These are phyloP conservation scores for Orbilia javanica DNA, from an alignment of 2,329 filamentous ascomycete species.

Conservation along the genomic window DNA sequence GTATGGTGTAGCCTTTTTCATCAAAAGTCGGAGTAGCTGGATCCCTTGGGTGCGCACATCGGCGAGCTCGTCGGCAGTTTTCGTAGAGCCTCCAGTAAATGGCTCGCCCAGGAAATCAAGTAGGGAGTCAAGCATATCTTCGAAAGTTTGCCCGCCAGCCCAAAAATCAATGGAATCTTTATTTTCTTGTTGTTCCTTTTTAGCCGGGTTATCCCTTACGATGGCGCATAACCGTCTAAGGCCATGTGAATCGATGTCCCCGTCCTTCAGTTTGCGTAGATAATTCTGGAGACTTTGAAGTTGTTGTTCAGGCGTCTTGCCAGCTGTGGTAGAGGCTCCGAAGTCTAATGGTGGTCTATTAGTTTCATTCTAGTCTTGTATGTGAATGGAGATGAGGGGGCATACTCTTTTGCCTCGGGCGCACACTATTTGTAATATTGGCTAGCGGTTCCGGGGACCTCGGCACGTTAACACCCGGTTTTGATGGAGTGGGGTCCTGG, in stretches of 20 bases:
- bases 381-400: background rate
- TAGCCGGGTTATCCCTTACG: slow-evolving; percentile 62
- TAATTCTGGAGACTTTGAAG: slow-evolving; percentile 52
- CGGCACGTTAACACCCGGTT: slow-evolving; percentile 15
- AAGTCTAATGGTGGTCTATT: slow-evolving; percentile 32
- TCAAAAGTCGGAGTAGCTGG: slow-evolving; percentile 69
- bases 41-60: slow-evolving; percentile 62
- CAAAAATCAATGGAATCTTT: slow-evolving; percentile 62
- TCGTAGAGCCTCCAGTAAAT: slow-evolving; percentile 12
- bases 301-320: slow-evolving; percentile 55
- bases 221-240: slow-evolving; percentile 62
- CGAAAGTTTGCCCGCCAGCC: slow-evolving; percentile 61
- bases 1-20: slow-evolving; percentile 65
- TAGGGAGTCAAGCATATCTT: slow-evolving; percentile 61
- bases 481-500: slow-evolving; percentile 63
- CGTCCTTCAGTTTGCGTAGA: slow-evolving; percentile 60
- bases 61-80: slow-evolving; percentile 58
- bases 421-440: slow-evolving; percentile 50
- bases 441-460: slow-evolving; percentile 43
- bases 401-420: slow-evolving; percentile 46
- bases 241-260: slow-evolving; percentile 63
- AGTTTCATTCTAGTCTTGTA: background rate
- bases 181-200: slow-evolving; percentile 61
- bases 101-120: slow-evolving; percentile 61
- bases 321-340: slow-evolving; percentile 32